A percentile compares a stretch with the other conserved stretches of the same genome.
Conservation (phyloP, 352 stramenopile genomes). For the Phytophthora vignae region DNA sequence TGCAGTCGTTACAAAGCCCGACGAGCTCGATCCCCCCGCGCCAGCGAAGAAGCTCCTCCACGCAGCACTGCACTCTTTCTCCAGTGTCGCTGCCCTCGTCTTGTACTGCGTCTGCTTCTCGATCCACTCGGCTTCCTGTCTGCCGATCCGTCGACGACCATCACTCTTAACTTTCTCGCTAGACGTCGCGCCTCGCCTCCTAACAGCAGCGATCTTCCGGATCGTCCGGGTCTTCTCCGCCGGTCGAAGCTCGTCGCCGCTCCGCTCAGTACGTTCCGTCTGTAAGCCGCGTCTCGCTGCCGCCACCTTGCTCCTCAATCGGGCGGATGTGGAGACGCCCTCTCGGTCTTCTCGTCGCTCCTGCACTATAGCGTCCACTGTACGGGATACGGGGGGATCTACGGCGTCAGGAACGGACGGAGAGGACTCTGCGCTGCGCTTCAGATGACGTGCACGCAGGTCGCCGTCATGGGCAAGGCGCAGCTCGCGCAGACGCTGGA, state of each 20-base stretch:
- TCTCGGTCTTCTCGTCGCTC: constrained; percentile 21
- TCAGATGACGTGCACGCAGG: constrained; percentile 48
- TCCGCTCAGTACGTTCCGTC: constrained; percentile 54
- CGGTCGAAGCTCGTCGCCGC: not conserved
- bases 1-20: constrained; percentile 18
- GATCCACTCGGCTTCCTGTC: constrained; percentile 60
- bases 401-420: not conserved
- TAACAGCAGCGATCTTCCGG: constrained; percentile 46
- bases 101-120: constrained; percentile 72
- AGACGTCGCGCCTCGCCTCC: constrained; percentile 26
- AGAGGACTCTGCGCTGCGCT: not conserved
- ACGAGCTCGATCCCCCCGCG: constrained; percentile 21
- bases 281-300: constrained; percentile 53
- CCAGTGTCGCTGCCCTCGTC: constrained; percentile 43
- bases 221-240: constrained; percentile 21
- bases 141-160: constrained; percentile 36
- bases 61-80: constrained; percentile 61
- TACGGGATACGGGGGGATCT: constrained; percentile 20
- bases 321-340: constrained; percentile 26
- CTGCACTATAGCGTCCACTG: constrained; percentile 61
- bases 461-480: constrained; percentile 43
- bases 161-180: constrained; percentile 4
- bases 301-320: constrained; percentile 50
- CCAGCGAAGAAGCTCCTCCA: constrained; percentile 64
- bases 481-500: constrained; percentile 55